These are phyloP conservation scores for Candolleomyces aberdarensis DNA, from an alignment of 768 basidiomycete genomes.

Conservation along the genomic window DNA sequence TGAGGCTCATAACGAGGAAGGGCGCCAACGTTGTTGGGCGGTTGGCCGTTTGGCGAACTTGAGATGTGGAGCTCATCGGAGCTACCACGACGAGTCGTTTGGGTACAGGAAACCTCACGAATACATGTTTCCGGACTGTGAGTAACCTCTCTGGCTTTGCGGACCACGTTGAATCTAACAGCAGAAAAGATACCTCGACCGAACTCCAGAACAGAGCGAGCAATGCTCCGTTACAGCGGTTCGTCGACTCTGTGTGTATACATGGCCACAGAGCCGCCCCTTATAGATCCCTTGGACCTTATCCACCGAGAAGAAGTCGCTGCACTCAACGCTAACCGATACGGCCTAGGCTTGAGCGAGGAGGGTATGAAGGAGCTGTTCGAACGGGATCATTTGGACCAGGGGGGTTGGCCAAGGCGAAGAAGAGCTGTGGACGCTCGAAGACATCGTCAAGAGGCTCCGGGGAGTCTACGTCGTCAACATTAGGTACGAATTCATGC, in stretches of 20 bases:
- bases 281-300: constrained; percentile 83
- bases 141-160: constrained; percentile 20
- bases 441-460: constrained; percentile 68
- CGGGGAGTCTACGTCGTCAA: constrained; percentile 75
- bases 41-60: not conserved
- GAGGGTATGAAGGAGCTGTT: constrained; percentile 37
- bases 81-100: constrained; percentile 78
- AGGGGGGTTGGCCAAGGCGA: constrained; percentile 35
- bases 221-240: constrained; percentile 81
- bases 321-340: constrained; percentile 73
- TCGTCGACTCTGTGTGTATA: constrained; percentile 84
- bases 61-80: constrained; percentile 8
- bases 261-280: constrained; percentile 83
- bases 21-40: not conserved
- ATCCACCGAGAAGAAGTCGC: constrained; percentile 79
- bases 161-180: not conserved
- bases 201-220: constrained; percentile 65
- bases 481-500: constrained; percentile 93
- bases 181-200: constrained; percentile 49
- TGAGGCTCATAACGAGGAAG: not conserved
- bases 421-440: constrained; percentile 59
- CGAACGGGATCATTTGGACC: constrained; percentile 84
- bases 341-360: constrained; percentile 49
- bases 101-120: constrained; percentile 66
- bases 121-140: constrained; percentile 72